Conservation (phyloP, 2,329 filamentous ascomycete genomes). For the Aureobasidium melanogenum region DNA sequence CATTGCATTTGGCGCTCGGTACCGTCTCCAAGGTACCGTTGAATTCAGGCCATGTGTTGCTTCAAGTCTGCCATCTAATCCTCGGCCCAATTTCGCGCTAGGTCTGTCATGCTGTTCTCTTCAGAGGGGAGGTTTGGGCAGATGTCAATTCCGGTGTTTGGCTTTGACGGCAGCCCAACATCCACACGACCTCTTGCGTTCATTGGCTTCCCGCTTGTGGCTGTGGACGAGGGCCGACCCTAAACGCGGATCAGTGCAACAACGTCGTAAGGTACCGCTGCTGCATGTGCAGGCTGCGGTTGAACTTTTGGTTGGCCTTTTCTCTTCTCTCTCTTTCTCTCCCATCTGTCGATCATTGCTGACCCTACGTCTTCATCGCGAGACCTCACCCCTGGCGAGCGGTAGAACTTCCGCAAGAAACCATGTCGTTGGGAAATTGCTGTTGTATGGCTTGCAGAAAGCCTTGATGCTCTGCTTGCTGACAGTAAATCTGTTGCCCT, state of each 20-base stretch:
- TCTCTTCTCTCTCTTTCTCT: background rate
- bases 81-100: background rate
- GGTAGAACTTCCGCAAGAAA: background rate
- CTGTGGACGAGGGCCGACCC: background rate
- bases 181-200: background rate
- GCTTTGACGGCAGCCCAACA: constrained; percentile 5
- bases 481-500: background rate
- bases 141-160: background rate
- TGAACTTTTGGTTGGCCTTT: constrained; percentile 1
- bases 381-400: background rate
- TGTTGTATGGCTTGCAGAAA: background rate
- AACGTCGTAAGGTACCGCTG: constrained; percentile 2
- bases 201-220: constrained; percentile 6
- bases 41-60: background rate
- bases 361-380: background rate
- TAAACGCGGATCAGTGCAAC: constrained; percentile 3
- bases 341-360: background rate
- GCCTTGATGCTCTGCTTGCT: background rate
- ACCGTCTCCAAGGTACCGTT: background rate
- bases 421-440: background rate
- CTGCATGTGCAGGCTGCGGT: constrained; percentile 2
- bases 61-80: background rate
- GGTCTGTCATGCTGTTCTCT: background rate
- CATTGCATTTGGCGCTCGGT: background rate
- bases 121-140: too few species aligned